These are phyloP conservation scores for Hyphopichia fennica DNA, from an alignment of 1,139 yeast species.

Conservation along the genomic window DNA sequence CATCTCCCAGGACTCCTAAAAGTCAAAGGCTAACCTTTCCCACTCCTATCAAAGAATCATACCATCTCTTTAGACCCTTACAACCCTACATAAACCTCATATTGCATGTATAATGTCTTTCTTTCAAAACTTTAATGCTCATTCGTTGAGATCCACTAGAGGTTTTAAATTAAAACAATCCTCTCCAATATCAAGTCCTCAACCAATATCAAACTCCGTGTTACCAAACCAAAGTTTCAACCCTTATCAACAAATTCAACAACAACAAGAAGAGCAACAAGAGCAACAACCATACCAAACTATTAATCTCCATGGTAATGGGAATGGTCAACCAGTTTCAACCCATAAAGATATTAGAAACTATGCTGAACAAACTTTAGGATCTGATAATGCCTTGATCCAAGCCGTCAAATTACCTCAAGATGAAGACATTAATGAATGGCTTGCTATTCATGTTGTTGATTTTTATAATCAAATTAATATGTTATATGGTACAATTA, in stretches of 20 bases:
- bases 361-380: constrained; percentile 92
- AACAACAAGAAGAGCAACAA: constrained; percentile 18
- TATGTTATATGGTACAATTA: constrained; percentile 94
- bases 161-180: constrained; percentile 50
- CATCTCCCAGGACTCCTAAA: too few relatives aligned
- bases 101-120: constrained; percentile 43
- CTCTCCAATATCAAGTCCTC: constrained; percentile 46
- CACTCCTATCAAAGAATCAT: too few relatives aligned
- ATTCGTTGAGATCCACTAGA: constrained; percentile 52
- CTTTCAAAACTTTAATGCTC: constrained; percentile 59
- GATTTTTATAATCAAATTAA: constrained; percentile 93
- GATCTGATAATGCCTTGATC: constrained; percentile 84
- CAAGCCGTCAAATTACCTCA: constrained; percentile 93
- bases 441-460: constrained; percentile 94
- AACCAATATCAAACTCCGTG: constrained; percentile 33
- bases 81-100: too few relatives aligned
- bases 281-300: constrained; percentile 26
- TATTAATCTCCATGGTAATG: constrained; percentile 17
- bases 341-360: constrained; percentile 72
- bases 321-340: constrained; percentile 43
- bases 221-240: constrained; percentile 33
- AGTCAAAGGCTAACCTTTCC: too few relatives aligned
- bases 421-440: constrained; percentile 89
- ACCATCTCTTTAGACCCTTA: too few relatives aligned
- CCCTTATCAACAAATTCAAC: constrained; percentile 11